Conservation (phyloP, 257 asterid species). For the Solanum sitiens region DNA sequence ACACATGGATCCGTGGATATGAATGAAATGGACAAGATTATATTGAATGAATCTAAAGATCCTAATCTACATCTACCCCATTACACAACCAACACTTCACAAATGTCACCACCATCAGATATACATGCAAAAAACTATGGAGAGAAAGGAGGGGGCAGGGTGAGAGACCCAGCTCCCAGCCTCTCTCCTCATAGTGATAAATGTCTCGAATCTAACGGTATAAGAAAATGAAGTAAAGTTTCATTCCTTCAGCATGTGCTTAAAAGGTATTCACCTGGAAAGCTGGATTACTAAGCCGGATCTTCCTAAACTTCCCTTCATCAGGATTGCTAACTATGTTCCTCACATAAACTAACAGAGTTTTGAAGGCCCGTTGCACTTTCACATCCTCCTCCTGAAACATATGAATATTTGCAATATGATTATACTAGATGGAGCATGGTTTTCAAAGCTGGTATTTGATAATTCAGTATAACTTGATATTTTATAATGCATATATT, state of each 20-base stretch:
- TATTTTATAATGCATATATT: not conserved
- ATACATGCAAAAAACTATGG: not conserved
- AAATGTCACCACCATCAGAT: not conserved
- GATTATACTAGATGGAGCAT: not conserved
- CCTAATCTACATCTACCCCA: not conserved
- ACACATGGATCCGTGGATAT: not conserved
- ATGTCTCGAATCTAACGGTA: not conserved
- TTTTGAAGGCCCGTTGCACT: constrained; percentile 36
- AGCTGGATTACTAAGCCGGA: constrained; percentile 57
- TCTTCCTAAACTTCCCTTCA: constrained; percentile 61
- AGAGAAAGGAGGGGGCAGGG: not conserved
- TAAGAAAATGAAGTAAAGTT: not conserved
- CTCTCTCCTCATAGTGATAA: not conserved
- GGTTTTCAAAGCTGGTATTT: not conserved
- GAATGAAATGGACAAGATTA: not conserved
- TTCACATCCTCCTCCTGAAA: constrained; percentile 30
- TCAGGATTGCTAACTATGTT: constrained; percentile 46
- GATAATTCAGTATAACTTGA: not conserved
- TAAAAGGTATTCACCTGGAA: constrained; percentile 43
- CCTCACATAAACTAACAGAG: constrained; percentile 50
- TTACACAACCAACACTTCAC: not conserved
- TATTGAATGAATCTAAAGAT: not conserved
- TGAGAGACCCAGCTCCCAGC: not conserved
- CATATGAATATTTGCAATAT: not conserved
- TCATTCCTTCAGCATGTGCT: not conserved